Evolutionary conservation across 306 rosid genomes (phyloP).

Genomic region (Trifolium fragiferum): DNA sequence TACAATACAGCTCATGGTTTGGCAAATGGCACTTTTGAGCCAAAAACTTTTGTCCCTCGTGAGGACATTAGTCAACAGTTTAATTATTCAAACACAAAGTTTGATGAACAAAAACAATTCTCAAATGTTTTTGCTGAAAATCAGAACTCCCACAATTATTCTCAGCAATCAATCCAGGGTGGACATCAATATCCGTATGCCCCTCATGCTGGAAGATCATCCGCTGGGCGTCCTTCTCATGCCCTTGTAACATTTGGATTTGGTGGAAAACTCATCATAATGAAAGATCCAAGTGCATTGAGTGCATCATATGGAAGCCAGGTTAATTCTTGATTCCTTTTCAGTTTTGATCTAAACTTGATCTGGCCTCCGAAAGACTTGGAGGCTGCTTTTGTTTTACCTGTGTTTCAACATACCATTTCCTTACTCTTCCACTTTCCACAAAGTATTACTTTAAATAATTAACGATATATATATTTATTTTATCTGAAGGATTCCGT

Average conservation of each 20-base stretch:
- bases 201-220: slow-evolving; percentile 68
- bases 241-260: slow-evolving; percentile 86
- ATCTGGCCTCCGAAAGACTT: slow-evolving; percentile 26
- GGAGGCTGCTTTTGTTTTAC: slow-evolving; percentile 14
- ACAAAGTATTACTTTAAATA: slow-evolving; percentile 33
- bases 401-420: slow-evolving; percentile 14
- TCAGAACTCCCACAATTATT: slow-evolving; percentile 51
- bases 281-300: slow-evolving; percentile 65
- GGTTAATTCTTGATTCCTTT: slow-evolving; percentile 58
- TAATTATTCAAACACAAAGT: slow-evolving; percentile 52
- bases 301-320: slow-evolving; percentile 67
- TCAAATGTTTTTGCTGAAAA: slow-evolving; percentile 59
- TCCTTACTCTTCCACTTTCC: slow-evolving; percentile 24
- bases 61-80: slow-evolving; percentile 57
- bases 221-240: slow-evolving; percentile 92
- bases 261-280: slow-evolving; percentile 91
- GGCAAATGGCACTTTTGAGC: slow-evolving; percentile 58
- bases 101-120: slow-evolving; percentile 50
- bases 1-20: slow-evolving; percentile 54
- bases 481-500: slow-evolving; percentile 64
- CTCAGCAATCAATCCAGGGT: slow-evolving; percentile 62
- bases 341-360: slow-evolving; percentile 37
- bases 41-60: slow-evolving; percentile 50
- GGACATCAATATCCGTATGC: slow-evolving; percentile 63
- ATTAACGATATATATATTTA: slow-evolving; percentile 46